Conservation (phyloP, 371 early-diverging fungal genomes). For the Caulochytrium protostelioides region DNA sequence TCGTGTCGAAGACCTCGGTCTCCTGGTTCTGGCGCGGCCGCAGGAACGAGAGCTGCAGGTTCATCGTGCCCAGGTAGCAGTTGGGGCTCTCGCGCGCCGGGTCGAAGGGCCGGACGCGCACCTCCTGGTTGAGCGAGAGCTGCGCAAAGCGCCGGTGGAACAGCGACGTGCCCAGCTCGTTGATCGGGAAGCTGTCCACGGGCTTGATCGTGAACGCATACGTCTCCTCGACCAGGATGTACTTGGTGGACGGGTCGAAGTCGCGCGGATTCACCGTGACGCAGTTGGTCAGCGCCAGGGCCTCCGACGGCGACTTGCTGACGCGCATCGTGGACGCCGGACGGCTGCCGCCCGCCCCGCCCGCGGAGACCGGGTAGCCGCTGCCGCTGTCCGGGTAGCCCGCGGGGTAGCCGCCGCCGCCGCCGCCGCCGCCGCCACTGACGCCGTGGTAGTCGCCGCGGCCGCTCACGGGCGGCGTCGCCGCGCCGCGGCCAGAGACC, state of each 20-base stretch:
- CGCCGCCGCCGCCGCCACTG: too few relatives aligned
- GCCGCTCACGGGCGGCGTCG: too few relatives aligned
- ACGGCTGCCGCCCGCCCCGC: too few relatives aligned
- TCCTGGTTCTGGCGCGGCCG: too few relatives aligned
- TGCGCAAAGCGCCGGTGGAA: slow-evolving; percentile 74
- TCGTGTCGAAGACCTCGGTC: background rate
- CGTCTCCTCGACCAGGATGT: slow-evolving; percentile 47
- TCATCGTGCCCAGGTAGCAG: slow-evolving; percentile 42
- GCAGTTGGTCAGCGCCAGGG: slow-evolving; percentile 54
- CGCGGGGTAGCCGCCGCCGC: too few relatives aligned
- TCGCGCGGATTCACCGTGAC: slow-evolving; percentile 47
- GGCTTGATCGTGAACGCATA: slow-evolving; percentile 57
- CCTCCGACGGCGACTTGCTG: slow-evolving; percentile 34
- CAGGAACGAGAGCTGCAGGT: slow-evolving; percentile 37
- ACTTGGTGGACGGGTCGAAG: slow-evolving; percentile 40
- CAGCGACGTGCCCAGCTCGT: slow-evolving; percentile 48
- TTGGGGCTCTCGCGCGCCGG: slow-evolving; percentile 35
- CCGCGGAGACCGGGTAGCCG: too few relatives aligned
- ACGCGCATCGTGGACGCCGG: too few relatives aligned
- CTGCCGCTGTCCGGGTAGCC: too few relatives aligned
- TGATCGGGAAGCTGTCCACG: slow-evolving; percentile 29
- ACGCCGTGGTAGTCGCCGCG: too few relatives aligned
- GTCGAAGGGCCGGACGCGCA: slow-evolving; percentile 51
- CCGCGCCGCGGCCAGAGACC: too few relatives aligned
- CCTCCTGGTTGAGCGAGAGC: slow-evolving; percentile 56